phyloP scores from a whole-genome alignment of 306 rosid species.

The Gillenia trifoliata region DNA sequence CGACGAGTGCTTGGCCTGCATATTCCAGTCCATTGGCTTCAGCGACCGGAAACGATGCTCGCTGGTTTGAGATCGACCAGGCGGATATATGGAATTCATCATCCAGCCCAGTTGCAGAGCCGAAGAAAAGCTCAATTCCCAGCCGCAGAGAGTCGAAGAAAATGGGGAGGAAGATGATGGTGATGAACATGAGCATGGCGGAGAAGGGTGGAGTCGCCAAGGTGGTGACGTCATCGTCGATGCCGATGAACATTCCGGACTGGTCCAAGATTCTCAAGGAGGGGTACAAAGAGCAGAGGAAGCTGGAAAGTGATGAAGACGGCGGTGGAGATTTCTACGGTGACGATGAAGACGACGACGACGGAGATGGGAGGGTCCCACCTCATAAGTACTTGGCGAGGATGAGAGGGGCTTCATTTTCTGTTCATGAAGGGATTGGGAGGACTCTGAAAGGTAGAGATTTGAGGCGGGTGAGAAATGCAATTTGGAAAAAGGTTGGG shows the following conservation, averaged over 20 bases:
- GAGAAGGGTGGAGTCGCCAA: not conserved
- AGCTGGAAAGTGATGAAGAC: slow-evolving; percentile 19
- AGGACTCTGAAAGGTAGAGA: no score
- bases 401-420: slow-evolving; percentile 72
- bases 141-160: no score
- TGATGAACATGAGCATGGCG: not conserved
- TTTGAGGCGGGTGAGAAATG: no score
- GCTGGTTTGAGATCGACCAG: slow-evolving; percentile 62
- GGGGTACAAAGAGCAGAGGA: slow-evolving; percentile 37
- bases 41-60: slow-evolving; percentile 82
- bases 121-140: no score
- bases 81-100: slow-evolving; percentile 48
- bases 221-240: slow-evolving; percentile 43
- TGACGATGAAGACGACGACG: not conserved
- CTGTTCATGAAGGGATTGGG: slow-evolving; percentile 88
- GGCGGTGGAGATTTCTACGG: no score
- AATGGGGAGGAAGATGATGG: not conserved
- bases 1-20: slow-evolving; percentile 73
- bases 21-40: slow-evolving; percentile 71
- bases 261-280: slow-evolving; percentile 76
- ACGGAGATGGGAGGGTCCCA: slow-evolving; percentile 36
- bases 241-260: slow-evolving; percentile 78
- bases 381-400: slow-evolving; percentile 89
- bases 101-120: no score
- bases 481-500: no score